These are phyloP conservation scores for Phycomyces blakesleeanus DNA, from an alignment of 192 early-diverging fungal genomes.

Conservation along the genomic window DNA sequence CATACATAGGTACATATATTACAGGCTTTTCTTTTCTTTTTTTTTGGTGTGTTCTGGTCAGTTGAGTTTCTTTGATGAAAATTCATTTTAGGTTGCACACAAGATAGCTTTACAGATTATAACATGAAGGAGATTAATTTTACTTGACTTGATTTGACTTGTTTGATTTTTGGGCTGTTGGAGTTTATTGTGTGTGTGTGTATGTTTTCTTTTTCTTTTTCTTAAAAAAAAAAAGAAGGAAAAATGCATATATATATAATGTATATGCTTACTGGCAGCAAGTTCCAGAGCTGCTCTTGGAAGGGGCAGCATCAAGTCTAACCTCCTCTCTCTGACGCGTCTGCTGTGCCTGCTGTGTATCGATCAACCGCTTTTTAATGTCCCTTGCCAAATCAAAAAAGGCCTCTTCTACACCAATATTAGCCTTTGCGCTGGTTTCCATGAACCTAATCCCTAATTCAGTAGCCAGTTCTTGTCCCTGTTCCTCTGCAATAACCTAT, in stretches of 20 bases:
- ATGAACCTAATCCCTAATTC: slow-evolving; percentile 94
- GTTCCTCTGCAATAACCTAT: slow-evolving; percentile 88
- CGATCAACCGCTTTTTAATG: slow-evolving; percentile 97
- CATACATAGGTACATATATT: too few species aligned
- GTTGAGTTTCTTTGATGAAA: too few species aligned
- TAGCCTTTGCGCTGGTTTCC: slow-evolving; percentile 98
- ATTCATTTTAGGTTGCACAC: too few species aligned
- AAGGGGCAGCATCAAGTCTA: slow-evolving; percentile 21
- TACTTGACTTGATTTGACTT: too few species aligned
- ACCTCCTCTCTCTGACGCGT: slow-evolving; percentile 31
- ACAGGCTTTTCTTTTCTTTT: too few species aligned
- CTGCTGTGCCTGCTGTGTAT: slow-evolving; percentile 62
- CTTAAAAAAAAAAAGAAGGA: too few species aligned
- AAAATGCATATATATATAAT: background rate
- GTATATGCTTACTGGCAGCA: slow-evolving; percentile 17
- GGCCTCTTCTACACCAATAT: slow-evolving; percentile 95
- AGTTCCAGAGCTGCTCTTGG: background rate
- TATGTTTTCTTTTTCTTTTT: too few species aligned
- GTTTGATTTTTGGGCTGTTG: too few species aligned
- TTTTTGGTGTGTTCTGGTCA: too few species aligned
- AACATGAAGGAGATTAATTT: too few species aligned
- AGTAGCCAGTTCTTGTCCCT: slow-evolving; percentile 89
- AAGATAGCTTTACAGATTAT: too few species aligned
- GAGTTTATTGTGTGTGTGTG: too few species aligned
- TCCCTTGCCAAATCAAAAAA: slow-evolving; percentile 92